phyloP scores from a whole-genome alignment of 2,329 filamentous ascomycete species.

The Aureobasidium subglaciale region DNA sequence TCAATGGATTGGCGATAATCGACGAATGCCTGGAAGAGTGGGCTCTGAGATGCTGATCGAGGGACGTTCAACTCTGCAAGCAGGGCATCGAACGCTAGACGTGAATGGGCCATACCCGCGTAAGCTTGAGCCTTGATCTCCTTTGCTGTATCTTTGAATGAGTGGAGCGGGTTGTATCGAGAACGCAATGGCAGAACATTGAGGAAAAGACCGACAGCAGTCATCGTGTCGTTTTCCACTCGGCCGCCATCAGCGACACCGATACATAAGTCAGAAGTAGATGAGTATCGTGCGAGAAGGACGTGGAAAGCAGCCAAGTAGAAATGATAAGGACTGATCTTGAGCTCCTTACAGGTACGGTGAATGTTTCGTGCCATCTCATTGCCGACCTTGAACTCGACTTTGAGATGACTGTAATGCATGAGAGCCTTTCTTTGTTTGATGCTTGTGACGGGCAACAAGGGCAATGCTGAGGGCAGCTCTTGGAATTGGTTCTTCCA shows the following conservation, averaged over 20 bases:
- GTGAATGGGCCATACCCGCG: slow-evolving; percentile 23
- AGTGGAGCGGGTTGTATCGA: slow-evolving; percentile 6
- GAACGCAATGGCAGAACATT: slow-evolving; percentile 35
- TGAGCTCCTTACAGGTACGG: slow-evolving; percentile 8
- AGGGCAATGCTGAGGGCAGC: neutral
- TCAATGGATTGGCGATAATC: too few relatives aligned
- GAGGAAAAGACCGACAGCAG: slow-evolving; percentile 33
- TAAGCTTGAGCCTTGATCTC: slow-evolving; percentile 19
- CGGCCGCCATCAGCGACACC: slow-evolving; percentile 37
- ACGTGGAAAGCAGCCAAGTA: slow-evolving; percentile 30
- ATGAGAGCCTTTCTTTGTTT: neutral
- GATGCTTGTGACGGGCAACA: neutral
- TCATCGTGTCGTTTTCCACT: slow-evolving; percentile 20
- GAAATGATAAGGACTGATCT: slow-evolving; percentile 29
- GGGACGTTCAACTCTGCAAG: slow-evolving; percentile 24
- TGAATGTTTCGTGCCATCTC: neutral
- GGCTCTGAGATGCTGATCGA: slow-evolving; percentile 23
- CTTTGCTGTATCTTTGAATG: slow-evolving; percentile 20
- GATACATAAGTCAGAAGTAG: slow-evolving; percentile 31
- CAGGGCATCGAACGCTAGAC: slow-evolving; percentile 29
- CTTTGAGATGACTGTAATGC: neutral
- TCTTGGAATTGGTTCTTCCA: neutral
- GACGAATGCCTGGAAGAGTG: slow-evolving; percentile 32
- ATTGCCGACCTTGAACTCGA: neutral
- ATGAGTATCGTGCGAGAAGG: slow-evolving; percentile 25